Evolutionary conservation across 1,284 basidiomycete genomes (phyloP).

Genomic region (Boletus coffeatus): DNA sequence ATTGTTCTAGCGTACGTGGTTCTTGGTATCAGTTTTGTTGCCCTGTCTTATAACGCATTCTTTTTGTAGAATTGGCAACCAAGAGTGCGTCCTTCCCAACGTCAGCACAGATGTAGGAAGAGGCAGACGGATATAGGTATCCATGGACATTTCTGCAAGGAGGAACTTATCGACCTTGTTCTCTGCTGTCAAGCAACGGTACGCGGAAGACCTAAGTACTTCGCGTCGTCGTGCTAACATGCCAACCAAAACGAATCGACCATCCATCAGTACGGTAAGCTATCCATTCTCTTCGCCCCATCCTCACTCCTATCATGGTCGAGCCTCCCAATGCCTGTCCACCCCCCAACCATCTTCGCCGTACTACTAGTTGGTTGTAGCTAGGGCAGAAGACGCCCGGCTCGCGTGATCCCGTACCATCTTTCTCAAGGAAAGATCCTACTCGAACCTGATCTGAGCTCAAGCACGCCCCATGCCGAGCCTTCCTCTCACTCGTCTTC

Average conservation of each 20-base stretch:
- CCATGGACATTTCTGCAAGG: neutral
- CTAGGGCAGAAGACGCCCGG: conserved; percentile 18
- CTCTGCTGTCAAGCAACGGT: neutral
- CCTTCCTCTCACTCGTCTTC: conserved; percentile 5
- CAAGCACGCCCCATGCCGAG: neutral
- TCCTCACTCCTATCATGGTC: too few relatives aligned
- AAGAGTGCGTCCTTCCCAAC: neutral
- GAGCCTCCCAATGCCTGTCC: too few relatives aligned
- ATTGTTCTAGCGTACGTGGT: too few relatives aligned
- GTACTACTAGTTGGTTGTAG: conserved; percentile 25
- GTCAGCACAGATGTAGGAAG: neutral
- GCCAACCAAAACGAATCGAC: neutral
- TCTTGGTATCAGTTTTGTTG: neutral
- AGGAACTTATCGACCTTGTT: neutral
- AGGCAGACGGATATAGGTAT: neutral
- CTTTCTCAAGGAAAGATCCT: conserved; percentile 13
- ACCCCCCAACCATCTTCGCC: conserved; percentile 19
- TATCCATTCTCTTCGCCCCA: too few relatives aligned
- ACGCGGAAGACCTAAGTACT: neutral
- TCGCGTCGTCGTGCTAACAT: neutral
- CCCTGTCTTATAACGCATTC: neutral
- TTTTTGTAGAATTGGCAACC: neutral
- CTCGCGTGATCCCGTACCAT: conserved; percentile 14
- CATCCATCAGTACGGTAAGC: too few relatives aligned
- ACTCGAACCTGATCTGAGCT: neutral